These are phyloP conservation scores for Apophysomyces elegans DNA, from an alignment of 371 early-diverging fungal species.

Conservation along the genomic window DNA sequence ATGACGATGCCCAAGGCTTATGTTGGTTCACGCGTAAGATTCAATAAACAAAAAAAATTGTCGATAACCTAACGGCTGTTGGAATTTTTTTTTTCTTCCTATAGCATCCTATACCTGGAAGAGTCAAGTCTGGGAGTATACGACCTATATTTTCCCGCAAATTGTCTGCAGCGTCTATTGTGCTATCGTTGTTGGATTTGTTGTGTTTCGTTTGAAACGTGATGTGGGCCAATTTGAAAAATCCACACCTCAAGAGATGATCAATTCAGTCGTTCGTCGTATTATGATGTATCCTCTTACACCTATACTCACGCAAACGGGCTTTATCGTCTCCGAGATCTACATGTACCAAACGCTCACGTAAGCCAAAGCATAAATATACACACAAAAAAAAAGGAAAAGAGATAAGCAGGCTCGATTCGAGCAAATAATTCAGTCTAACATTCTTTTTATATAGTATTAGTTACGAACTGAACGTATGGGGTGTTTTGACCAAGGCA, in stretches of 20 bases:
- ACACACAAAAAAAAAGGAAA: too few species aligned
- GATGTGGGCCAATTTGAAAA: conserved; percentile 11
- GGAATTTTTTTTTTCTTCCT: neutral
- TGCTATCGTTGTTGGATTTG: conserved; percentile 19
- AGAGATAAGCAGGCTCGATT: too few species aligned
- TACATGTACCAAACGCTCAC: conserved; percentile 19
- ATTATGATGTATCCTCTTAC: conserved; percentile 30
- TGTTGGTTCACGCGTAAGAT: conserved; percentile 32
- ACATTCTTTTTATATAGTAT: neutral
- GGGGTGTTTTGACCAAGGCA: conserved; percentile 25
- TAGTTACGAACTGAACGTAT: conserved; percentile 29
- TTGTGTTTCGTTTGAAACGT: conserved; percentile 17
- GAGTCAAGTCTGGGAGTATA: conserved; percentile 26
- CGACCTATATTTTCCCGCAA: conserved; percentile 24
- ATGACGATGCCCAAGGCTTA: conserved; percentile 24
- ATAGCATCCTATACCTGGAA: conserved; percentile 22
- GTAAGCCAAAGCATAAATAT: neutral
- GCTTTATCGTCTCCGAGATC: conserved; percentile 33
- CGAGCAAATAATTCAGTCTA: too few species aligned
- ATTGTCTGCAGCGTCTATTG: conserved; percentile 23
- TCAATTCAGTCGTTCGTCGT: conserved; percentile 29
- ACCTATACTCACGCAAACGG: conserved; percentile 27
- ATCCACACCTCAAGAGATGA: conserved; percentile 7
- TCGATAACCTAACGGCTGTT: neutral
- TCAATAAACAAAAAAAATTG: neutral